phyloP scores from a whole-genome alignment of 805 yeast species.

The Candida hispaniensis region DNA sequence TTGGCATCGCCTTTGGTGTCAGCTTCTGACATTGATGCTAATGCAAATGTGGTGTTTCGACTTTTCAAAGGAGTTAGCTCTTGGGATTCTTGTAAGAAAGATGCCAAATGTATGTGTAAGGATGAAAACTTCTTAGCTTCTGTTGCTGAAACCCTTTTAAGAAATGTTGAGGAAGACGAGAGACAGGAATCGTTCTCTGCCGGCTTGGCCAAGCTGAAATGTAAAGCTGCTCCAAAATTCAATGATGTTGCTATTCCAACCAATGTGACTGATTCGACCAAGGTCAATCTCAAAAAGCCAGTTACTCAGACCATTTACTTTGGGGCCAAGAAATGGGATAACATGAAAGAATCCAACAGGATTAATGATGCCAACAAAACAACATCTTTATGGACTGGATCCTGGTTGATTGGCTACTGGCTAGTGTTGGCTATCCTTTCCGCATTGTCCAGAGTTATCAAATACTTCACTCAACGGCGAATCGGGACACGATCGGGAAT shows the following conservation, averaged over 20 bases:
- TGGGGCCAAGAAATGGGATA: conserved; percentile 19
- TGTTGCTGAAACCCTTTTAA: conserved; percentile 20
- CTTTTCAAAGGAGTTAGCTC: too few species aligned
- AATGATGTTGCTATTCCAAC: not conserved
- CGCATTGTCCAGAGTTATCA: conserved; percentile 15
- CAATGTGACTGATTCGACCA: conserved; percentile 5
- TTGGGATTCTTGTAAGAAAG: too few species aligned
- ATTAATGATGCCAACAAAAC: conserved; percentile 22
- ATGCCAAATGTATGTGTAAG: conserved; percentile 26
- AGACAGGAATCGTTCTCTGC: conserved; percentile 1
- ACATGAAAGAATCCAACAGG: conserved; percentile 1
- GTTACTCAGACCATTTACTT: conserved; percentile 20
- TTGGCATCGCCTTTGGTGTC: too few species aligned
- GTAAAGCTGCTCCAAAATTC: conserved; percentile 4
- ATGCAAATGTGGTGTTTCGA: too few species aligned
- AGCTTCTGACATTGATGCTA: too few species aligned
- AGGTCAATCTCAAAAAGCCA: conserved; percentile 16
- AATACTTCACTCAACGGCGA: conserved; percentile 19
- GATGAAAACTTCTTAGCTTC: conserved; percentile 25
- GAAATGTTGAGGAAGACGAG: conserved; percentile 1
- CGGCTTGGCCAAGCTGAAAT: conserved; percentile 1
- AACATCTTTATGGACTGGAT: conserved; percentile 26
- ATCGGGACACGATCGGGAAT: conserved; percentile 21
- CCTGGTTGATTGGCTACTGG: conserved; percentile 28
- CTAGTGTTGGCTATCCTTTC: conserved; percentile 19